phyloP scores from a whole-genome alignment of 805 yeast genomes.

The Lachancea sp. region DNA sequence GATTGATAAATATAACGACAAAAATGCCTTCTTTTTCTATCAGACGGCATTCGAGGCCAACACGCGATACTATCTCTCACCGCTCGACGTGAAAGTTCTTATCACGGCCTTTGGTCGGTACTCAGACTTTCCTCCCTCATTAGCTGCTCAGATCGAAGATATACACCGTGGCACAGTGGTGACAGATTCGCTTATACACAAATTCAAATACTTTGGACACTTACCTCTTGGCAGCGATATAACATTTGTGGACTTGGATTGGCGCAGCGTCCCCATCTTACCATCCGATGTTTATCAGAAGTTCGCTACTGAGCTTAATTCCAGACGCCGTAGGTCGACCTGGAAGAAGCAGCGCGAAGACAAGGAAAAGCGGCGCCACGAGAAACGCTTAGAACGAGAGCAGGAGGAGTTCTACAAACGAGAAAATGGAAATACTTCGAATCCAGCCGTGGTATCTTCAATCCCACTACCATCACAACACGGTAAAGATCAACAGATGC shows the following conservation, averaged over 20 bases:
- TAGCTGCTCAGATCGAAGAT: slow-evolving; percentile 61
- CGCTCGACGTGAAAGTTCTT: slow-evolving; percentile 73
- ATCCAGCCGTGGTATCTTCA: slow-evolving; percentile 1
- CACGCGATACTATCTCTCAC: slow-evolving; percentile 62
- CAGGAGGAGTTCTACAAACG: slow-evolving; percentile 52
- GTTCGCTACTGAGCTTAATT: slow-evolving; percentile 50
- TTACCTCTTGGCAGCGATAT: slow-evolving; percentile 80
- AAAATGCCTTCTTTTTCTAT: slow-evolving; percentile 59
- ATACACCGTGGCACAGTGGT: slow-evolving; percentile 60
- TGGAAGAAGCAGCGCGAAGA: slow-evolving; percentile 55
- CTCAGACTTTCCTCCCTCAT: slow-evolving; percentile 57
- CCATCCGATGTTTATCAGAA: slow-evolving; percentile 39
- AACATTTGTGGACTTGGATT: slow-evolving; percentile 79
- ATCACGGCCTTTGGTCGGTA: slow-evolving; percentile 56
- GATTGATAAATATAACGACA: slow-evolving; percentile 31
- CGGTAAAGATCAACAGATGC: not conserved
- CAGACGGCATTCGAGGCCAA: slow-evolving; percentile 69
- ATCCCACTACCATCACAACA: slow-evolving; percentile 1
- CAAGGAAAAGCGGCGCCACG: slow-evolving; percentile 48
- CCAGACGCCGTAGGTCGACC: slow-evolving; percentile 46
- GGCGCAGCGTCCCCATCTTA: slow-evolving; percentile 47
- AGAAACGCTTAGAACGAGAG: slow-evolving; percentile 50
- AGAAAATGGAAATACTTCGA: slow-evolving; percentile 43
- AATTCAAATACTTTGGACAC: slow-evolving; percentile 70
- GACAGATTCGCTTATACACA: slow-evolving; percentile 49